phyloP scores from a whole-genome alignment of 1,139 yeast genomes.

The Kodamaea plutei region DNA sequence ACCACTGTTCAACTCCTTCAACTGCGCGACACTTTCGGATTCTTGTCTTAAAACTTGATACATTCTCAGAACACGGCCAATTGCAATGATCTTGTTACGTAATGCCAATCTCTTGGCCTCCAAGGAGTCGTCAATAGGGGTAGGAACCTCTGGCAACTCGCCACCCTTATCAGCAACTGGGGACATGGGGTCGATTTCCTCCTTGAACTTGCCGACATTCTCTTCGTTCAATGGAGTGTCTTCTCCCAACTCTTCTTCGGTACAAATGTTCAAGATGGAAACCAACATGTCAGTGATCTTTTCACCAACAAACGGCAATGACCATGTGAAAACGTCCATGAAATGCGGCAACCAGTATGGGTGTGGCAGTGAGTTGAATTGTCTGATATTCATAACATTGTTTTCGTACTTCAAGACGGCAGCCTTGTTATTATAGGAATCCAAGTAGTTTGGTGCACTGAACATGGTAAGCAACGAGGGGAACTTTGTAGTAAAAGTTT shows the following conservation, averaged over 20 bases:
- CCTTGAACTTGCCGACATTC: constrained; percentile 2
- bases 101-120: constrained; percentile 58
- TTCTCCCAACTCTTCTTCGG: constrained; percentile 89
- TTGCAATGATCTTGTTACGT: constrained; percentile 87
- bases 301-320: constrained; percentile 97
- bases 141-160: constrained; percentile 4
- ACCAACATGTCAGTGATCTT: constrained; percentile 91
- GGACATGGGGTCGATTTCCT: constrained; percentile 1
- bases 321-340: constrained; percentile 98
- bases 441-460: constrained; percentile 94
- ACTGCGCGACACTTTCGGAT: constrained; percentile 78
- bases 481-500: constrained; percentile 84
- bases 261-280: constrained; percentile 85
- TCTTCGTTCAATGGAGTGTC: constrained; percentile 48
- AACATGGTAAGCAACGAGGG: constrained; percentile 90
- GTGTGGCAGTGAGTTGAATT: constrained; percentile 88
- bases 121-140: constrained; percentile 11
- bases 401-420: constrained; percentile 90
- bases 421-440: constrained; percentile 91
- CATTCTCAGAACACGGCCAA: constrained; percentile 93
- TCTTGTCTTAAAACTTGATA: constrained; percentile 86
- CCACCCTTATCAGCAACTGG: constrained; percentile 2
- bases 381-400: constrained; percentile 92
- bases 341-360: constrained; percentile 97
- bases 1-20: constrained; percentile 65